A percentile compares a stretch with the other conserved stretches of the same genome.
Conservation (phyloP, 768 basidiomycete genomes). For the Auriscalpium vulgare region DNA sequence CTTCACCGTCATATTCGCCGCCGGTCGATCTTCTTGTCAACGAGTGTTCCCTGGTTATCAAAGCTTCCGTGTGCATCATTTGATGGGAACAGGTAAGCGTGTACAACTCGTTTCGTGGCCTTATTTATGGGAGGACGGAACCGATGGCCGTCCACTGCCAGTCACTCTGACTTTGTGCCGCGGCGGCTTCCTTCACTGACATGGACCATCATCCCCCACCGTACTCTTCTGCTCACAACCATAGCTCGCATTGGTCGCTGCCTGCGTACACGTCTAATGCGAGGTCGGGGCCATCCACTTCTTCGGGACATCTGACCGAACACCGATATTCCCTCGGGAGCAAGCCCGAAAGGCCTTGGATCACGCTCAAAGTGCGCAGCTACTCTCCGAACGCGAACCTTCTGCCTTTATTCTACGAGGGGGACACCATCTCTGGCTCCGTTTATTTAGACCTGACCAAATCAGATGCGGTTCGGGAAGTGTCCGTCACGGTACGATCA, state of each 20-base stretch:
- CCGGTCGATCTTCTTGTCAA: background rate
- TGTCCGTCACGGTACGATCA: conserved; percentile 34
- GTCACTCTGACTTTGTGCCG: no score
- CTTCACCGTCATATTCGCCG: background rate
- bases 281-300: no score
- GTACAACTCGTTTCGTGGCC: background rate
- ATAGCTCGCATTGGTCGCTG: background rate
- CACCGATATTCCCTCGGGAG: conserved; percentile 37
- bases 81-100: background rate
- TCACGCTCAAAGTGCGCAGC: conserved; percentile 37
- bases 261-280: background rate
- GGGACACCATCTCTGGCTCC: conserved; percentile 40
- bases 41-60: background rate
- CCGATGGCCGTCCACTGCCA: background rate
- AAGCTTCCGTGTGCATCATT: background rate
- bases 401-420: conserved; percentile 39
- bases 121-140: background rate
- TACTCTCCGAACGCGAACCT: conserved; percentile 30
- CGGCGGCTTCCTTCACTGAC: background rate
- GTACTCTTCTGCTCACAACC: background rate
- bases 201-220: conserved; percentile 1
- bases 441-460: conserved; percentile 45
- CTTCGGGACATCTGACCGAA: conserved; percentile 15
- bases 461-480: conserved; percentile 39
- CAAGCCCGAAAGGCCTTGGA: conserved; percentile 37